Percentiles rank a stretch among this genome's conserved stretches.
Conservation (phyloP, 768 basidiomycete genomes). For the Jaapia argillacea region DNA sequence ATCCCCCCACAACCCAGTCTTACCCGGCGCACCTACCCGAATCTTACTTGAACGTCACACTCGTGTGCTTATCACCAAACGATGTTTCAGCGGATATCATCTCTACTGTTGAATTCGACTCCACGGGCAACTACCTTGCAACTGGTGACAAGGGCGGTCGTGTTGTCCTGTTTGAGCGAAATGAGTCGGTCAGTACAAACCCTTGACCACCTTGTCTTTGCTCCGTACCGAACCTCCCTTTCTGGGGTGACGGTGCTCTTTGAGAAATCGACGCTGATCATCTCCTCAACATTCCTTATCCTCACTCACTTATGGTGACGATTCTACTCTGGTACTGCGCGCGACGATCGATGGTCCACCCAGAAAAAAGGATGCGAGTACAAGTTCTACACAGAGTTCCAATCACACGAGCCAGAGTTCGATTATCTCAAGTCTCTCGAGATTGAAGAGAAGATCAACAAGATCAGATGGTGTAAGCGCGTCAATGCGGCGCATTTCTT, state of each 20-base stretch:
- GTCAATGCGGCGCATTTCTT: slow-evolving; percentile 97
- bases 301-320: slow-evolving; percentile 2
- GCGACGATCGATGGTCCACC: slow-evolving; percentile 3
- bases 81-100: slow-evolving; percentile 88
- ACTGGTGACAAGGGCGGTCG: slow-evolving; percentile 99
- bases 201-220: neutral
- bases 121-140: slow-evolving; percentile 97
- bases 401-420: slow-evolving; percentile 99
- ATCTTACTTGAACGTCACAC: slow-evolving; percentile 3
- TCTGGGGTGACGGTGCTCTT: neutral
- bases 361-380: slow-evolving; percentile 99
- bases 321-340: too few species aligned
- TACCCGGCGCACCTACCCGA: slow-evolving; percentile 7
- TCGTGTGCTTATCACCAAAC: slow-evolving; percentile 2
- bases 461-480: slow-evolving; percentile 99
- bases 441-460: slow-evolving; percentile 99
- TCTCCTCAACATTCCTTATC: slow-evolving; percentile 2
- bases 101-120: slow-evolving; percentile 99
- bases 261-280: neutral
- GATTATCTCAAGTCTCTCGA: slow-evolving; percentile 99
- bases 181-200: slow-evolving; percentile 69
- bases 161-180: slow-evolving; percentile 96
- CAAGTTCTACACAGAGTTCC: slow-evolving; percentile 99
- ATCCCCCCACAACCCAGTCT: slow-evolving; percentile 5
- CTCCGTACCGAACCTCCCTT: neutral